Conservation (phyloP, 129 eudicot genomes). For the Chrysanthemum seticuspe region DNA sequence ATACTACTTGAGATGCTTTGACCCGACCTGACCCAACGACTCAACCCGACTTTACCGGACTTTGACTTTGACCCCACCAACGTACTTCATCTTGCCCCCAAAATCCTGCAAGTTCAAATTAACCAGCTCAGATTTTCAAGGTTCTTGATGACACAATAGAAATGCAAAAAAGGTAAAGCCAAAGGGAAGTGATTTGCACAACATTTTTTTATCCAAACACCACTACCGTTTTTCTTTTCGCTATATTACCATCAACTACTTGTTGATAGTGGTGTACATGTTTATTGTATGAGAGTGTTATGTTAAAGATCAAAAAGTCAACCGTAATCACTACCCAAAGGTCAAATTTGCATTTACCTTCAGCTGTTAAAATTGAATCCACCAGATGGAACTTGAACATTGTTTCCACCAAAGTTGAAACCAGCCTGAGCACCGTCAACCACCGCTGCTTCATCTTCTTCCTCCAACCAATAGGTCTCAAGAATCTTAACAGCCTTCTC, state of each 20-base stretch:
- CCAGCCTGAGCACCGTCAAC: conserved; percentile 51
- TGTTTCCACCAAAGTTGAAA: conserved; percentile 55
- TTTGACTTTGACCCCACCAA: conserved; percentile 43
- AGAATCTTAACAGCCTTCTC: conserved; percentile 84
- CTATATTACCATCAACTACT: too few species aligned
- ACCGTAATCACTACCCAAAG: too few species aligned
- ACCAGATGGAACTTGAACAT: conserved; percentile 62
- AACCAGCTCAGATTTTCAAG: conserved; percentile 11
- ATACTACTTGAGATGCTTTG: conserved; percentile 37
- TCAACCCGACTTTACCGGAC: conserved; percentile 49
- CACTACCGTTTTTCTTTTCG: too few species aligned
- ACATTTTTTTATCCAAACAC: too few species aligned
- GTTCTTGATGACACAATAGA: neutral
- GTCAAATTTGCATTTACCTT: conserved; percentile 36
- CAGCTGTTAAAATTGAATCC: conserved; percentile 77
- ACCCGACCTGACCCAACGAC: conserved; percentile 43
- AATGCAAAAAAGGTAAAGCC: too few species aligned
- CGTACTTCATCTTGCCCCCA: conserved; percentile 12
- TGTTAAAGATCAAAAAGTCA: too few species aligned
- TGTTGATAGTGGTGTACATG: too few species aligned
- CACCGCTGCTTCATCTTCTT: conserved; percentile 50
- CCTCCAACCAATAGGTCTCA: conserved; percentile 86
- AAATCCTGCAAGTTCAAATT: conserved; percentile 26
- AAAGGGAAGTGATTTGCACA: too few species aligned
- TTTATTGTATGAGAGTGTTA: too few species aligned